Conservation (phyloP, 768 basidiomycete species). For the Candolleomyces efflorescens region DNA sequence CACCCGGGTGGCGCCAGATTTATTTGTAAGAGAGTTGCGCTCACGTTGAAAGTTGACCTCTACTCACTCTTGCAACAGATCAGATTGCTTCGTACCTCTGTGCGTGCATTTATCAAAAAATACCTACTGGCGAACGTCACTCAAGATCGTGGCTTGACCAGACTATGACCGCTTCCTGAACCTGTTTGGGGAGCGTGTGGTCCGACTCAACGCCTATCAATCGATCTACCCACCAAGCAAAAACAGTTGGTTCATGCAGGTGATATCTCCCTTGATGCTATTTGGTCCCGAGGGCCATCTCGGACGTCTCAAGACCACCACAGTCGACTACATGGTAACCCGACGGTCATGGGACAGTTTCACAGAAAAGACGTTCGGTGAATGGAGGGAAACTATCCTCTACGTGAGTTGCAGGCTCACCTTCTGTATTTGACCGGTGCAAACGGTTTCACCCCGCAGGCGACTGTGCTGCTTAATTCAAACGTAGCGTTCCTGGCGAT, state of each 20-base stretch:
- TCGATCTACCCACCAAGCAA: neutral
- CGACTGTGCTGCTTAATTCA: neutral
- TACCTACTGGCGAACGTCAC: no score
- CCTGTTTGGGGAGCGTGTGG: neutral
- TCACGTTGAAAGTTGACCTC: no score
- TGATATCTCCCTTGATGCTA: neutral
- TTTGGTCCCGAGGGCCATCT: neutral
- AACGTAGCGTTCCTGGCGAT: conserved; percentile 6
- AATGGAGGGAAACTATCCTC: neutral
- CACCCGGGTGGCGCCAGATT: no score
- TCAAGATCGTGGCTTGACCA: no score
- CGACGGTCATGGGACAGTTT: neutral
- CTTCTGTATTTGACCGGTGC: neutral
- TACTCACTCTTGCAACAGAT: no score
- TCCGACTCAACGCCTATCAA: neutral
- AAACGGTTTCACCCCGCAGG: neutral
- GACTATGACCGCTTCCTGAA: conserved; percentile 4
- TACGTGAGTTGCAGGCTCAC: neutral
- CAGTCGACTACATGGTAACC: neutral
- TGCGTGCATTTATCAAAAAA: no score
- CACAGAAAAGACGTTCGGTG: neutral
- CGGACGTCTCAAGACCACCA: neutral
- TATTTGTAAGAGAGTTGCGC: no score
- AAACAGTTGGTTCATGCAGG: neutral
- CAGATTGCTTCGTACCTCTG: no score